Evolutionary conservation across 2,329 filamentous ascomycete genomes (phyloP).

Genomic region (Leptographium galeiforme): DNA sequence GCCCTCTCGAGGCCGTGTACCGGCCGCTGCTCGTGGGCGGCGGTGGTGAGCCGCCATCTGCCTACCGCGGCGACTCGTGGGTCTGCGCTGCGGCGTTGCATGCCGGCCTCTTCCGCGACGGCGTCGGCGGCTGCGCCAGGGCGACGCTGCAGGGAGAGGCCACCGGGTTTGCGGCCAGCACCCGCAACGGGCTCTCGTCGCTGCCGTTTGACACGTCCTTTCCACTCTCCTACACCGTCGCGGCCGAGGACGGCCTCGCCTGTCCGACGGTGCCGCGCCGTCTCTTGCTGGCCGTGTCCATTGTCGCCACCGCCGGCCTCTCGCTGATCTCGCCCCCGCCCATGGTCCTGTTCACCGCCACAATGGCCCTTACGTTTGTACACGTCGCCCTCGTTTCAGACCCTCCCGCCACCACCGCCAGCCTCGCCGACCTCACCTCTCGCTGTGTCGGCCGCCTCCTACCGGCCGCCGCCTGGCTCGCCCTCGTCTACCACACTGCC

Average conservation of each 20-base stretch:
- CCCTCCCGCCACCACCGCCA: slow-evolving; percentile 52
- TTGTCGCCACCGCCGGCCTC: slow-evolving; percentile 63
- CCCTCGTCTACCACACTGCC: slow-evolving; percentile 74
- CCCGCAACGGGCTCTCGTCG: slow-evolving; percentile 13
- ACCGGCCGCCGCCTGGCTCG: slow-evolving; percentile 76
- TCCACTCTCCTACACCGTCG: slow-evolving; percentile 56
- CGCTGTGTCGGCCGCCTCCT: slow-evolving; percentile 69
- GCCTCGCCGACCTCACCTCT: slow-evolving; percentile 46
- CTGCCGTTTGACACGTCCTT: slow-evolving; percentile 77
- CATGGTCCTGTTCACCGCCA: slow-evolving; percentile 68
- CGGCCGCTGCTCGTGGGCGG: slow-evolving; percentile 49
- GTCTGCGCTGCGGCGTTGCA: slow-evolving; percentile 70
- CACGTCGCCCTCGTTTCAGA: slow-evolving; percentile 89
- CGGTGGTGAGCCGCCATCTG: slow-evolving; percentile 21
- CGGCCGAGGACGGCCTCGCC: slow-evolving; percentile 52
- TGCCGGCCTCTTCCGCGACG: slow-evolving; percentile 53
- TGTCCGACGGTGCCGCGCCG: slow-evolving; percentile 73
- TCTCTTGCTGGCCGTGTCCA: slow-evolving; percentile 71
- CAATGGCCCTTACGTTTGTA: slow-evolving; percentile 73
- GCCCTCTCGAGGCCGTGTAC: slow-evolving; percentile 53
- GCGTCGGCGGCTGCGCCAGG: slow-evolving; percentile 59
- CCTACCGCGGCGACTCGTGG: slow-evolving; percentile 77
- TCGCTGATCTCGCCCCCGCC: slow-evolving; percentile 73
- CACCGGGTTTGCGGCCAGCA: slow-evolving; percentile 55
- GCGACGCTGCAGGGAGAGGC: slow-evolving; percentile 50